Percentiles rank a stretch among this genome's conserved stretches.
phyloP scores from a whole-genome alignment of 2,329 filamentous ascomycete genomes.

The Diplodia corticola region DNA sequence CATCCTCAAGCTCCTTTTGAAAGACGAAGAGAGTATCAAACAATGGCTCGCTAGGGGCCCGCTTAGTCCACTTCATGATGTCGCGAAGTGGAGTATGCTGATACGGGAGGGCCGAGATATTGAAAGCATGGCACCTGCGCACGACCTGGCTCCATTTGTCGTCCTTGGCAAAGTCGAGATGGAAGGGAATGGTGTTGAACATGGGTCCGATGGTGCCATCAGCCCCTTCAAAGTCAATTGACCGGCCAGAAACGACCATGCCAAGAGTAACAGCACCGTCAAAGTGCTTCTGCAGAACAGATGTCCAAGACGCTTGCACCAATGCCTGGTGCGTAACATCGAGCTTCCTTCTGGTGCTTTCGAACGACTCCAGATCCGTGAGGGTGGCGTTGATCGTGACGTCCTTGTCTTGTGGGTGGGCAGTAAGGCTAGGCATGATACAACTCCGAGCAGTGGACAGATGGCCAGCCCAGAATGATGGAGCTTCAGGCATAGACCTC shows the following conservation, averaged over 20 bases:
- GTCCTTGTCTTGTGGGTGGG: slow-evolving; percentile 28
- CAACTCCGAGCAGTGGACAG: slow-evolving; percentile 44
- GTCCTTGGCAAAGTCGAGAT: slow-evolving; percentile 46
- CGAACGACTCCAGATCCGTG: slow-evolving; percentile 48
- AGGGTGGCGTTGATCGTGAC: slow-evolving; percentile 37
- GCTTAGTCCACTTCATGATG: slow-evolving; percentile 75
- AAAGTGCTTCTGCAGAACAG: slow-evolving; percentile 58
- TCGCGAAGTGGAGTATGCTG: slow-evolving; percentile 78
- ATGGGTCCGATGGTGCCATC: slow-evolving; percentile 75
- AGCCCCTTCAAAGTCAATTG: slow-evolving; percentile 65
- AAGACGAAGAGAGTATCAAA: slow-evolving; percentile 87
- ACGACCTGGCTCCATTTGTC: slow-evolving; percentile 63
- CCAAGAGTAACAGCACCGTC: slow-evolving; percentile 61
- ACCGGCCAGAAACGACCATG: slow-evolving; percentile 75
- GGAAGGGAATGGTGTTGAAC: slow-evolving; percentile 86
- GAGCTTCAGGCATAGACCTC: slow-evolving; percentile 47
- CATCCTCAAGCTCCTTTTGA: slow-evolving; percentile 53
- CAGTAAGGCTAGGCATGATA: slow-evolving; percentile 32
- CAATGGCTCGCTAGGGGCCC: slow-evolving; percentile 49
- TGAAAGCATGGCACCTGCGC: slow-evolving; percentile 68
- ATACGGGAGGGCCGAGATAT: slow-evolving; percentile 65
- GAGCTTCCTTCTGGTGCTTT: slow-evolving; percentile 55
- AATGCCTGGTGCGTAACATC: slow-evolving; percentile 78
- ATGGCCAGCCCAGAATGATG: slow-evolving; percentile 68
- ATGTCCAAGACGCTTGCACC: slow-evolving; percentile 72